Evolutionary conservation across 768 basidiomycete genomes (phyloP), one percentile per base, ranked within the genome.

Genomic region (Gymnopilus junonius): DNA sequence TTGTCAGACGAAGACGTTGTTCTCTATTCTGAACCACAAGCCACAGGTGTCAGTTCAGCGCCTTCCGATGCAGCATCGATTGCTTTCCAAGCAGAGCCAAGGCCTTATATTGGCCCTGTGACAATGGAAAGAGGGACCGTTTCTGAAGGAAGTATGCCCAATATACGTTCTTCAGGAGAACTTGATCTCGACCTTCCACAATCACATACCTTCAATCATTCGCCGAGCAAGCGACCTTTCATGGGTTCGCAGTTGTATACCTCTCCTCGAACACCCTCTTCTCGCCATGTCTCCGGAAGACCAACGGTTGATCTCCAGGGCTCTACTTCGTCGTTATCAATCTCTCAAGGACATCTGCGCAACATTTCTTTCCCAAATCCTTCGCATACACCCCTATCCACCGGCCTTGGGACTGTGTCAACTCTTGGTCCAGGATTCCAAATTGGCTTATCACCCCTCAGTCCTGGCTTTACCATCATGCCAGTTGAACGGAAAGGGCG

Each of bases 401-500:
- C 77, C n/a, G 74, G 76, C 25, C 72, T 78, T 11, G 76, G 77
- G 54, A 71, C 79, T 27, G 77, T 77, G 7, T 74, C 80, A 1
- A 71, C 78, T 10, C 65, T 84, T 20, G 79, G 82, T 14, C 66
- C 78, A 4, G 91, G 90, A 7, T 87, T 93, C 76, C 87, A 88
- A 67, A 92, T 93, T 65, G 91, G 91, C 4, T 70, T 93, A 40
- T 90, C 89, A 25, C 88, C 91, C 15, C 76, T 89, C 58, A 90
- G 89, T 68, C 91, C 91, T 32, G 91, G 91, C n/a, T 93, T 92
- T 67, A 80, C 83, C n/a, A 82, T 91, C 48, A 79, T 86, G 56
- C 89, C 88, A 21, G 73, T 77, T 50, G 82, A 85, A 66, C 75
- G 86, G 67, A 75, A 83, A 65, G 74, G 67, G 65, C 74, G 80